A percentile compares a stretch with the other conserved stretches of the same genome.
Conservation (phyloP, 345 rosid genomes). For the Populus ilicifolia region DNA sequence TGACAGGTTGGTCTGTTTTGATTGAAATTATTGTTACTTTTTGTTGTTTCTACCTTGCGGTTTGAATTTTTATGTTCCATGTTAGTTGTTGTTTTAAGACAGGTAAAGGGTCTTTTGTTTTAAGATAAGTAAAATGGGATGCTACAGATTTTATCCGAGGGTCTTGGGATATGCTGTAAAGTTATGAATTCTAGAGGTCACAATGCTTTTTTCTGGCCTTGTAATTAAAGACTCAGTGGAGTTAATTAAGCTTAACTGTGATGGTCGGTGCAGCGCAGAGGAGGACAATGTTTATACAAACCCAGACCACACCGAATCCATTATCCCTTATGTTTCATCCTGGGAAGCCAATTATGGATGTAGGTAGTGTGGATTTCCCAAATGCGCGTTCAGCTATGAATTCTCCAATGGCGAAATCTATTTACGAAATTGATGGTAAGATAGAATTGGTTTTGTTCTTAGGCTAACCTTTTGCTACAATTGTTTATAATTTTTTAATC, state of each 20-base stretch:
- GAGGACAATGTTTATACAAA: slow-evolving; percentile 89
- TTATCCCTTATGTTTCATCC: slow-evolving; percentile 94
- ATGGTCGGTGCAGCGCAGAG: slow-evolving; percentile 57
- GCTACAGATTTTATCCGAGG: not conserved
- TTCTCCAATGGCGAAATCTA: slow-evolving; percentile 72
- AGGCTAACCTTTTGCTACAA: not conserved
- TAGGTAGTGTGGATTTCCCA: slow-evolving; percentile 90
- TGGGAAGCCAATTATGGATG: slow-evolving; percentile 86
- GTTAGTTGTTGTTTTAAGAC: not conserved
- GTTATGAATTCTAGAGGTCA: not conserved
- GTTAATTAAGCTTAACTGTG: not conserved
- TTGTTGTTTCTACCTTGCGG: not conserved
- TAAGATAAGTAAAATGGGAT: not conserved
- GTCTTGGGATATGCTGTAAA: not conserved
- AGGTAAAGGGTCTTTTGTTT: not conserved
- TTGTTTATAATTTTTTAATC: not conserved
- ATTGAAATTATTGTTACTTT: not conserved
- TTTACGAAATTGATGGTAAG: slow-evolving; percentile 75
- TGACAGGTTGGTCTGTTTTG: slow-evolving; percentile 36
- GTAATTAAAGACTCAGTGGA: not conserved
- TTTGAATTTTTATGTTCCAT: not conserved
- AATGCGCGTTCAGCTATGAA: slow-evolving; percentile 70
- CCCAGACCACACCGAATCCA: slow-evolving; percentile 91
- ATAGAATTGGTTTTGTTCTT: not conserved
- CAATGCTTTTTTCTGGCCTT: not conserved